Evolutionary conservation across 306 rosid genomes (phyloP), one percentile per base, ranked within the genome.

Genomic region (Begonia masoniana): DNA sequence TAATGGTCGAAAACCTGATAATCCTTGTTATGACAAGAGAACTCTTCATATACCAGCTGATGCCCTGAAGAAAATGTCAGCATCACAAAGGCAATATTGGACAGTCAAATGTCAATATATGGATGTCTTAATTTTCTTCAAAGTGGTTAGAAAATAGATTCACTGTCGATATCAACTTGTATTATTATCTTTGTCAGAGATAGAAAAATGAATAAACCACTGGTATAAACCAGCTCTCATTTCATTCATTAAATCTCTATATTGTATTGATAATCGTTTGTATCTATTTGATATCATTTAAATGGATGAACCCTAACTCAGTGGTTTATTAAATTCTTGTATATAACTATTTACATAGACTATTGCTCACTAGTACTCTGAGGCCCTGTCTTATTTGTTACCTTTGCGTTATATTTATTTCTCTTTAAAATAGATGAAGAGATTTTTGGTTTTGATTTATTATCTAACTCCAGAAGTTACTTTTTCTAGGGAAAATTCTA

Each of bases 21-120:
- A 85, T 63, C 84, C 92, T 73, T 73, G 75, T 35, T 85, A 80
- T 51, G 88, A 91, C 71, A 68, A 61, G 52, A 83, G 71, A 0
- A 78, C 96, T 2, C 85, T 91, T 48, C 68, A 75, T 67, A 65
- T 91, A 71, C 94, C 97, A n/a, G 76, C 92, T 43, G 91, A 83
- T 61, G 74, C 74, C 62, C 17, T 91, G 74, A 69, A 63, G 56
- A 85, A 85, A 70, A 75, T 91, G 96, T 64, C 97, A 6, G 95
- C 97, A 15, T 85, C 97, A 16, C 97, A 89, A 58, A 85, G 69
- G 66, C 97, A 89, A 73, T 89, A 82, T 62, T 89, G 97, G 97
- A 80, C 72, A 63, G 79, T 78, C 74, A 89, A 89, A 73, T 76
- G 94, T 39, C 85, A 82, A 77, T 89, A 89, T 64, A 85, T 89